Base-by-base conservation (phyloP, 768 basidiomycete genomes). In the Russula dissimulans region DNA sequence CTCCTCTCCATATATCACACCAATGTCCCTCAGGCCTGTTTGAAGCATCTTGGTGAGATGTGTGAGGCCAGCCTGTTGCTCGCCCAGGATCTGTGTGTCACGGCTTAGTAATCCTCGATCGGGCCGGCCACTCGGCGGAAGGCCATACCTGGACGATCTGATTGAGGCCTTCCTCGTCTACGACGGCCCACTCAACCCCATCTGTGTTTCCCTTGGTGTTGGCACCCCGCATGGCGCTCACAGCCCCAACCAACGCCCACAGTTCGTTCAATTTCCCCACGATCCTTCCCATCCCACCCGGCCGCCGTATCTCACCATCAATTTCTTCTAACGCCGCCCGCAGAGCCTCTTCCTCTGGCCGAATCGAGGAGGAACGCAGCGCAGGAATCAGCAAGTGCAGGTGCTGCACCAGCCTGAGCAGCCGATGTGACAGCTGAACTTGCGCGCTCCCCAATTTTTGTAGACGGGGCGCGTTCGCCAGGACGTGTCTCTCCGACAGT, bases 191-290 rank as follows among this genome's bases (percentile, higher is more conserved):
- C 66, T 85, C 87, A 8, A 79, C 77, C 31, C 76, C 77, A 15
- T 77, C 78, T 12, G 68, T 66, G 34, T 71, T 73, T 22, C 68
- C 71, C 62, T 78, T 77, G 60, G 75, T 71, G 49, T 76, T 78
- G 44, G 77, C 71, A 67, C 86, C 83, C 65, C 78, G 73, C 31
- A 81, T 78, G 8, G 79, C 79, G 55, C 80, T 80, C 17, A 92
- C 75, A 47, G 87, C 83, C 4, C 89, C 89, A 9, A 93, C 79
- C 14, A 89, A 74, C 15, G 89, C 89, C 91, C 91, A 94, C 31
- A 94, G 73, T 68, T 93, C 91, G 64, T 88, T 89, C 67, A 90
- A 69, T 68, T 87, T 89, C 46, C 84, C 84, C 38, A 81, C 79
- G 73, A 87, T 76, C 67, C 86, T 73, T 54, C 86, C 82, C 68